Evolutionary conservation across 148 eudicot genomes (phyloP).

Genomic region (Diospyros lotus): DNA sequence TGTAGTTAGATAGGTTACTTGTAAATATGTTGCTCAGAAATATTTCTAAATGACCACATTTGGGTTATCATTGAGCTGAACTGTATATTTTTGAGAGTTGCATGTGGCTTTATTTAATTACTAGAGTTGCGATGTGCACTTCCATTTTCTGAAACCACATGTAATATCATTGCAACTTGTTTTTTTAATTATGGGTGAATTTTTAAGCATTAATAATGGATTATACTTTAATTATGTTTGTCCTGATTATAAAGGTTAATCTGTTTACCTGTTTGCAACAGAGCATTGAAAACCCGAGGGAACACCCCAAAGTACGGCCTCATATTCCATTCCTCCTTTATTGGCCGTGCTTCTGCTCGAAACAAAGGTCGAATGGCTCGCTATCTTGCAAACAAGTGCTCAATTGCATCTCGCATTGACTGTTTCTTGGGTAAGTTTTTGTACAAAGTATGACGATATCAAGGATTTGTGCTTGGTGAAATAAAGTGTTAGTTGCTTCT

Average conservation of each 20-base stretch:
- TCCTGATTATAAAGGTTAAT: not conserved
- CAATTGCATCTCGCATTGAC: conserved; percentile 92
- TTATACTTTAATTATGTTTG: too few species aligned
- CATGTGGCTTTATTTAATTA: not conserved
- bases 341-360: conserved; percentile 90
- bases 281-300: conserved; percentile 90
- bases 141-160: not conserved
- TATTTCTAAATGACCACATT: not conserved
- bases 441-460: not conserved
- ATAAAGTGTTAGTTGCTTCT: conserved; percentile 10
- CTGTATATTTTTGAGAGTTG: not conserved
- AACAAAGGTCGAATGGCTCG: conserved; percentile 99
- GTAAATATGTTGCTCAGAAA: not conserved
- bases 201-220: too few species aligned
- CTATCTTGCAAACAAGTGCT: conserved; percentile 97
- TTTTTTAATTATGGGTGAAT: not conserved
- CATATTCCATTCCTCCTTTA: conserved; percentile 96
- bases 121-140: not conserved
- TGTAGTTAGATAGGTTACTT: not conserved
- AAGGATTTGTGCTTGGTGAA: not conserved
- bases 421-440: conserved; percentile 72
- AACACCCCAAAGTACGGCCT: conserved; percentile 98
- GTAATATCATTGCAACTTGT: not conserved
- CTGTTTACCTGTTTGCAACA: conserved; percentile 19
- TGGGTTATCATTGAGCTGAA: not conserved